Percentiles rank a stretch among this genome's conserved stretches.
phyloP scores from a whole-genome alignment of 768 basidiomycete genomes.

The Pleurotus giganteus region DNA sequence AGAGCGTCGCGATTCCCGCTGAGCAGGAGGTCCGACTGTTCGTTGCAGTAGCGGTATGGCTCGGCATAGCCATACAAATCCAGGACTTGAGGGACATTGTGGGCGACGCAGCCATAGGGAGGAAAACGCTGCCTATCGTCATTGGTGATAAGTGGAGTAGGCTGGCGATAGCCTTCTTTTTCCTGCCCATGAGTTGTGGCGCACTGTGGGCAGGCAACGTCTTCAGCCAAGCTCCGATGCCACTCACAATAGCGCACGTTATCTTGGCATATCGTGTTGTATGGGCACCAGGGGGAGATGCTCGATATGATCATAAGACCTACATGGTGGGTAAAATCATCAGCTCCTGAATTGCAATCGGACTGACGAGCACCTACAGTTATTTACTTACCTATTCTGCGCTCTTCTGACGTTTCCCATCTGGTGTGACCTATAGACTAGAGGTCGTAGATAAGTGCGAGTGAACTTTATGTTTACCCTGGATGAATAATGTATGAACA shows the following conservation, averaged over 20 bases:
- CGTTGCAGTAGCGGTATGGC: conserved; percentile 12
- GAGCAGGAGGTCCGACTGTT: neutral
- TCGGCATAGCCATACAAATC: conserved; percentile 10
- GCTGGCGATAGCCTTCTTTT: conserved; percentile 8
- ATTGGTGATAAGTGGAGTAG: conserved; percentile 11
- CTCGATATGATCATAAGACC: conserved; percentile 17
- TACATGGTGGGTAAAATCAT: conserved; percentile 15
- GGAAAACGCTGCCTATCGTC: conserved; percentile 15
- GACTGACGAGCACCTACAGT: neutral
- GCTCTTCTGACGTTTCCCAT: conserved; percentile 6
- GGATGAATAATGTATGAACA: no score
- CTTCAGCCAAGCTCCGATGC: neutral
- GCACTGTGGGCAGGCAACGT: conserved; percentile 11
- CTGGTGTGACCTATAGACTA: neutral
- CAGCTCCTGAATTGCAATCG: neutral
- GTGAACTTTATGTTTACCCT: no score
- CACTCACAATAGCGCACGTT: conserved; percentile 6
- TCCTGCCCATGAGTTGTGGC: conserved; percentile 8
- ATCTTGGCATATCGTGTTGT: conserved; percentile 14
- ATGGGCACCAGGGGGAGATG: neutral
- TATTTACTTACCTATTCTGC: conserved; percentile 13
- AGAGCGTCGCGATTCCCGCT: conserved; percentile 6
- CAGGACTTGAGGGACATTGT: conserved; percentile 17
- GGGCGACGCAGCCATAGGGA: conserved; percentile 14
- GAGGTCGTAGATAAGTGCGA: no score